A percentile compares a stretch with the other conserved stretches of the same genome.
phyloP scores from a whole-genome alignment of 2,329 filamentous ascomycete genomes.

The Scedosporium boydii region DNA sequence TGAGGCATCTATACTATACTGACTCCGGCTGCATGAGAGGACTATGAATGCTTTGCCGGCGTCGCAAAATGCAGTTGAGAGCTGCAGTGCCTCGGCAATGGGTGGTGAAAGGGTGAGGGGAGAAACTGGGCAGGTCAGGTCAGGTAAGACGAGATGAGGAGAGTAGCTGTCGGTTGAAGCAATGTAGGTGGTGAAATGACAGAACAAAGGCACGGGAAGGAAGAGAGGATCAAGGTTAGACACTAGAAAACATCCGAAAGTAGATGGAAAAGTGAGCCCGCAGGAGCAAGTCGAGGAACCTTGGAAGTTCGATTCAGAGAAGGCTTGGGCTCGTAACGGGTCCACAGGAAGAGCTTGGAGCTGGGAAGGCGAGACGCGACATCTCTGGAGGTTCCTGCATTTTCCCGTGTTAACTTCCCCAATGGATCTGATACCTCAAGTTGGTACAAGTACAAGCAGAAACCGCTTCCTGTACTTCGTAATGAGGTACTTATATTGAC shows the following conservation, averaged over 20 bases:
- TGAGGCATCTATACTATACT: neutral
- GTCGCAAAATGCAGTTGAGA: neutral
- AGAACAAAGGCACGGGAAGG: neutral
- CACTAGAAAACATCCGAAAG: neutral
- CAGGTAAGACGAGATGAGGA: neutral
- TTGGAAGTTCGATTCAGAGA: no score
- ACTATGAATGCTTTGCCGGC: conserved; percentile 1
- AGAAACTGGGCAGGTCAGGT: neutral
- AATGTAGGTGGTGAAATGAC: neutral
- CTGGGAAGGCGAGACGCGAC: no score
- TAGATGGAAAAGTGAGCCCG: neutral
- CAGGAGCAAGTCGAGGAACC: neutral
- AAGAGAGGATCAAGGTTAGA: neutral
- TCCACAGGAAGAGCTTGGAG: no score
- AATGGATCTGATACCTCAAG: no score
- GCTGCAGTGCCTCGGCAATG: neutral
- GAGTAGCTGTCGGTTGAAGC: neutral
- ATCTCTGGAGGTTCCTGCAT: no score
- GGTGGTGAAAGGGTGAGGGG: neutral
- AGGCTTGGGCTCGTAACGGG: no score
- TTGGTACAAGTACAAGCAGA: no score
- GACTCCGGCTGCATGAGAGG: neutral
- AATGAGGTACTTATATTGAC: no score
- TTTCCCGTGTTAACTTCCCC: no score
- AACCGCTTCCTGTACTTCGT: no score